Evolutionary conservation across 2,329 filamentous ascomycete genomes (phyloP).

Genomic region (Aspergillus aculeatinus): DNA sequence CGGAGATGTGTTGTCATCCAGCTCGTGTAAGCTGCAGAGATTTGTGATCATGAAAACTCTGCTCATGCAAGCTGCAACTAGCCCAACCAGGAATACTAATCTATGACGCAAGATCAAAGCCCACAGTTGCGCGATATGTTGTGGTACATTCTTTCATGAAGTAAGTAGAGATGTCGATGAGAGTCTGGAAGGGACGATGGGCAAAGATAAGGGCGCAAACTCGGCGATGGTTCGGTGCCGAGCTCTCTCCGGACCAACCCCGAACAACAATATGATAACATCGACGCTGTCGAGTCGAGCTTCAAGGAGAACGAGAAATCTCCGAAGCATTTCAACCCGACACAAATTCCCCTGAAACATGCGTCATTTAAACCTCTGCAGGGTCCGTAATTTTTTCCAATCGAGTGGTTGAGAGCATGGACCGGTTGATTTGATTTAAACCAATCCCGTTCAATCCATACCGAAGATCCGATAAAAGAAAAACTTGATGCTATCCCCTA

Average conservation of each 20-base stretch:
- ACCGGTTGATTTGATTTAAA: background rate
- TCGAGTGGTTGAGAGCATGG: too few relatives aligned
- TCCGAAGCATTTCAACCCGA: background rate
- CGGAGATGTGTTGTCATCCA: background rate
- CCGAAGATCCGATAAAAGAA: background rate
- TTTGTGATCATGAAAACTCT: background rate
- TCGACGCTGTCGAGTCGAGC: background rate
- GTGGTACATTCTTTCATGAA: background rate
- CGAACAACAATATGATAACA: background rate
- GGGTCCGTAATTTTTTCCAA: background rate
- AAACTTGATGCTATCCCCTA: background rate
- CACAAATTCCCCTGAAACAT: background rate
- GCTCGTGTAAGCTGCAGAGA: background rate
- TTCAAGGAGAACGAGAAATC: background rate
- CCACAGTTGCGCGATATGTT: background rate
- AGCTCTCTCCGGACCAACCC: background rate
- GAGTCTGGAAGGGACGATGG: background rate
- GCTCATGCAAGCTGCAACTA: background rate
- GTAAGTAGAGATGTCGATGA: background rate
- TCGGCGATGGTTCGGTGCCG: constrained; percentile 4
- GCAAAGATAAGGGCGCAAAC: background rate
- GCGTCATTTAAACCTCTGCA: background rate
- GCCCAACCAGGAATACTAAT: background rate
- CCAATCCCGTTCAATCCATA: background rate
- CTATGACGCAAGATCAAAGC: background rate